Evolutionary conservation across 2,329 filamentous ascomycete species (phyloP).

Genomic region (Claviceps paspali): DNA sequence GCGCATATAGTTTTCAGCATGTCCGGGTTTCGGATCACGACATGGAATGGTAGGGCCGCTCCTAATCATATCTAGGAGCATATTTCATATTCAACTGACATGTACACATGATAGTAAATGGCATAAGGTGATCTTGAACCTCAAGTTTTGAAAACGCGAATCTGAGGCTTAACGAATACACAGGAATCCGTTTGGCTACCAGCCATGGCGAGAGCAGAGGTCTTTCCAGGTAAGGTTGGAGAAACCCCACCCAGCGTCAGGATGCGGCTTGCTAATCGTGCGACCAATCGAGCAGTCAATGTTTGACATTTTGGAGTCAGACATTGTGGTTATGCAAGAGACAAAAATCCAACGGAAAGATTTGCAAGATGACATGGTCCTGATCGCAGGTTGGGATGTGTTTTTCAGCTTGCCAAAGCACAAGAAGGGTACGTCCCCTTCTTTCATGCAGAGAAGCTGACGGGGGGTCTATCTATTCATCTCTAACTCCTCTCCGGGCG

Average conservation of each 20-base stretch:
- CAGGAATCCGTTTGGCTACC: conserved; percentile 71
- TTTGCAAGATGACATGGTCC: conserved; percentile 84
- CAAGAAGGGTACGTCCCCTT: conserved; percentile 59
- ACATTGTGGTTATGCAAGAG: conserved; percentile 92
- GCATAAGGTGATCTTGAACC: conserved; percentile 43
- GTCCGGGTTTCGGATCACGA: conserved; percentile 69
- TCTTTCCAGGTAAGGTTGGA: conserved; percentile 44
- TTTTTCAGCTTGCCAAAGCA: conserved; percentile 86
- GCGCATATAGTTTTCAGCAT: conserved; percentile 9
- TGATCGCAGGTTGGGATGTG: conserved; percentile 89
- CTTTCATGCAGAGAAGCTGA: not conserved
- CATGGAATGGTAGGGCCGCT: conserved; percentile 57
- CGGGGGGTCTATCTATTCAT: too few species aligned
- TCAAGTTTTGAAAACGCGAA: too few species aligned
- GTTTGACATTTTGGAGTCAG: conserved; percentile 85
- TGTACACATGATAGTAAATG: conserved; percentile 45
- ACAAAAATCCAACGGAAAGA: conserved; percentile 93
- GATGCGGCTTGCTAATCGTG: not conserved
- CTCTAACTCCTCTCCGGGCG: too few species aligned
- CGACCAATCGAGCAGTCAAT: conserved; percentile 49
- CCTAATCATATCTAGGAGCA: not conserved
- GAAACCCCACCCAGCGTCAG: not conserved
- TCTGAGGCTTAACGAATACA: too few species aligned
- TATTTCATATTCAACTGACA: conserved; percentile 1
- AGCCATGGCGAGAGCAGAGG: conserved; percentile 61